Evolutionary conservation across 805 yeast species (phyloP).

Genomic region (Yamadazyma kitorensis): DNA sequence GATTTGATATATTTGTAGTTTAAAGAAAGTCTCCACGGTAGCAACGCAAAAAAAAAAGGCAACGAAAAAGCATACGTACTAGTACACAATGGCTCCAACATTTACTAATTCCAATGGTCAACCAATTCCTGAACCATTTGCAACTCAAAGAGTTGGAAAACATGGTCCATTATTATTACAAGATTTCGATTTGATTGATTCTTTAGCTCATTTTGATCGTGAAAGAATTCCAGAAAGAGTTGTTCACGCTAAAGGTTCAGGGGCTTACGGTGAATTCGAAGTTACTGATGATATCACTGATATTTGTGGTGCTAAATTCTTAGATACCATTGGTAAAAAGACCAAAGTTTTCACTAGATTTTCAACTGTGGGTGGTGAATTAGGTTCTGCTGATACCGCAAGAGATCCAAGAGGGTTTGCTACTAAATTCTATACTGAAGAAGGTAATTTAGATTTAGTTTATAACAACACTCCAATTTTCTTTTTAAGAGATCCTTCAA

Average conservation of each 20-base stretch:
- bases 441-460: constrained; percentile 82
- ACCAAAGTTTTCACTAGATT: constrained; percentile 72
- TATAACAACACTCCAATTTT: constrained; percentile 85
- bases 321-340: constrained; percentile 73
- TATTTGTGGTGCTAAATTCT: constrained; percentile 65
- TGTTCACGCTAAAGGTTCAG: constrained; percentile 92
- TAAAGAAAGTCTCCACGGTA: too few relatives aligned
- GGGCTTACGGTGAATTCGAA: constrained; percentile 85
- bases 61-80: too few relatives aligned
- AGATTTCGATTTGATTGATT: constrained; percentile 77
- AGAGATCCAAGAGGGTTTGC: constrained; percentile 89
- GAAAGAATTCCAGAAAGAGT: constrained; percentile 92
- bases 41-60: too few relatives aligned
- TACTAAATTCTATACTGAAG: constrained; percentile 76
- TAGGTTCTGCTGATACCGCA: constrained; percentile 77
- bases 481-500: constrained; percentile 79
- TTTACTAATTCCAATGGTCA: constrained; percentile 73
- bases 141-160: constrained; percentile 70
- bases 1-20: too few relatives aligned
- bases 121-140: constrained; percentile 75
- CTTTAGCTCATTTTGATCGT: constrained; percentile 83
- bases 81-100: constrained; percentile 50
- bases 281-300: constrained; percentile 84
- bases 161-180: constrained; percentile 80
- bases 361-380: constrained; percentile 86